Evolutionary conservation across 2,329 filamentous ascomycete species (phyloP).

Genomic region (Penicillium sclerotiorum): DNA sequence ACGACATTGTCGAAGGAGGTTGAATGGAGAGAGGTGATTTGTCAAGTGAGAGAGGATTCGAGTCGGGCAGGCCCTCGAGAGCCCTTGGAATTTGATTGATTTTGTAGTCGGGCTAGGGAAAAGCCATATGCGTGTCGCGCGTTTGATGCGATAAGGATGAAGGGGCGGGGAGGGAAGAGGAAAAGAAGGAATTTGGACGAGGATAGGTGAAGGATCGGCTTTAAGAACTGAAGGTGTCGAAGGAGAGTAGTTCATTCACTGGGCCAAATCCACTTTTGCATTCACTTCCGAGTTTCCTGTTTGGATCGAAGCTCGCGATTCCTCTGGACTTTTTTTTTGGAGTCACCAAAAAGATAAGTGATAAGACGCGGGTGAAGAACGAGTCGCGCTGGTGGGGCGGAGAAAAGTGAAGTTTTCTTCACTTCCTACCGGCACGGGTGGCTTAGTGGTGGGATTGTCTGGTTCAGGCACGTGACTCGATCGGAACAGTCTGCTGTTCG

Average conservation of each 20-base stretch:
- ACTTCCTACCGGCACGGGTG: constrained; percentile 6
- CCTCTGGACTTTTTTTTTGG: no score
- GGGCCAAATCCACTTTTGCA: background rate
- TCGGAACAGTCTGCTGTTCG: background rate
- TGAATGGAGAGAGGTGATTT: no score
- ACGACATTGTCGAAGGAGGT: constrained; percentile 29
- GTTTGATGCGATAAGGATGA: constrained; percentile 2
- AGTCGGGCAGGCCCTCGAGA: no score
- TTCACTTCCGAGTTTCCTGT: background rate
- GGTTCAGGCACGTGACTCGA: background rate
- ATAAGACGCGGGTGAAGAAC: constrained; percentile 1
- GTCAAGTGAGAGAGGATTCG: no score
- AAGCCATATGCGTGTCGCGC: background rate
- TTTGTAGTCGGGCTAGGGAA: background rate
- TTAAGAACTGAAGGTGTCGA: no score
- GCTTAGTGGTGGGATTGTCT: constrained; percentile 18
- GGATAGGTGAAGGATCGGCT: no score
- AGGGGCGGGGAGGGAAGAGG: background rate
- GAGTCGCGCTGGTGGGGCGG: constrained; percentile 9
- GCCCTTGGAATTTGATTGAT: background rate
- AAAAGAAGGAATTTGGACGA: background rate
- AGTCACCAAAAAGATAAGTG: constrained; percentile 8
- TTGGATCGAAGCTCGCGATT: no score
- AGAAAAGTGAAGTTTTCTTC: constrained; percentile 12
- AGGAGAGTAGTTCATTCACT: no score